Conservation (phyloP, 2,329 filamentous ascomycete genomes). For the Sclerotinia nivalis region DNA sequence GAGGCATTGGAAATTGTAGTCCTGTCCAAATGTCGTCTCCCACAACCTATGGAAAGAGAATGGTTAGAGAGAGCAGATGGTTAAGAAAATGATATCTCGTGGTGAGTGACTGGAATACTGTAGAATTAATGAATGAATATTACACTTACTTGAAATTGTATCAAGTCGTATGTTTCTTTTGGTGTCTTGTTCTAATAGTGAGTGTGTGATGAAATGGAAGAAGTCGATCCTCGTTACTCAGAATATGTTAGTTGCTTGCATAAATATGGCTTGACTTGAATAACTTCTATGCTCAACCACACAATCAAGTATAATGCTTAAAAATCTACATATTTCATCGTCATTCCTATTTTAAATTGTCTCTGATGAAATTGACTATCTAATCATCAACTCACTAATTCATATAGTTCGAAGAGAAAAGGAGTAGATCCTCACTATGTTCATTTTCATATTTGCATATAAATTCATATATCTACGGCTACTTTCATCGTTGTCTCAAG, state of each 20-base stretch:
- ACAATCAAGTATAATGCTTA: constrained; percentile 2
- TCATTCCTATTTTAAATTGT: constrained; percentile 24
- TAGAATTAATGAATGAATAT: constrained; percentile 25
- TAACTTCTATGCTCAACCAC: constrained; percentile 24
- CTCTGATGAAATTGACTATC: constrained; percentile 8
- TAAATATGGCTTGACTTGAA: constrained; percentile 23
- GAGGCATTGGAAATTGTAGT: constrained; percentile 40
- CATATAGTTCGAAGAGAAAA: neutral
- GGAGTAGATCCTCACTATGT: neutral
- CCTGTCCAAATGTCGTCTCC: constrained; percentile 32
- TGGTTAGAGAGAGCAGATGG: constrained; percentile 31
- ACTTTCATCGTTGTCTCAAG: neutral
- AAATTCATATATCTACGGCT: neutral
- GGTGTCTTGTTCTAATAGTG: constrained; percentile 26
- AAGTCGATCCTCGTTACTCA: constrained; percentile 29
- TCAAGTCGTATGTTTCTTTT: constrained; percentile 24
- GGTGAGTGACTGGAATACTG: constrained; percentile 25
- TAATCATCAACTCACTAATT: neutral
- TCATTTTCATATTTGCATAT: neutral
- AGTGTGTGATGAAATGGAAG: constrained; percentile 22
- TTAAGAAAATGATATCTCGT: constrained; percentile 23
- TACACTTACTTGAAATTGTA: constrained; percentile 31
- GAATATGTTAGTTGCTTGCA: constrained; percentile 33
- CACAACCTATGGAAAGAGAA: constrained; percentile 23
- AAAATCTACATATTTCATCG: constrained; percentile 20